Base-by-base conservation (phyloP, 2,329 filamentous ascomycete genomes). In the Nemania sp. region DNA sequence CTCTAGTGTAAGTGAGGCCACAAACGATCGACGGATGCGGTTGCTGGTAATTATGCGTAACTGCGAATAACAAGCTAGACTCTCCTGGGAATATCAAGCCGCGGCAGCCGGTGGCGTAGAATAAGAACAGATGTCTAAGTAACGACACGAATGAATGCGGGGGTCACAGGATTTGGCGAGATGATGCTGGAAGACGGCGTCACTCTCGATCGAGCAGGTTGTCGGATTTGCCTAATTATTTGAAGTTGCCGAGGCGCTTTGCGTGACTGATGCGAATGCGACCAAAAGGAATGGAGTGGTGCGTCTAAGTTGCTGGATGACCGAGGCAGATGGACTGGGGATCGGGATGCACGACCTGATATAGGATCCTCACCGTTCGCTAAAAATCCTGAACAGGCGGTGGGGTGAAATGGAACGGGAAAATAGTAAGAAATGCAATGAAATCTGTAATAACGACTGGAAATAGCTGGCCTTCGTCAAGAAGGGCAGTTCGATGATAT, bases 231-330 rank as follows among this genome's bases (percentile, higher is more conserved):
- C 53, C 56, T 49, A 61, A 61, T 42, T 42, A 44, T 51, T 50
- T 41, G 39, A 57, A 44, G 57, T 58, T 56, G 55, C 36, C 49
- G 55, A 56, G 64, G 60, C 40, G 59, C 60, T 43, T 33, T 44
- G 61, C 65, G 60, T 62, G 59, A 65, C 61, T 52, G 39, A 56
- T 53, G 48, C 51, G 56, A 61, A 54, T 44, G 50, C n/a, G n/a
- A n/a, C n/a, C n/a, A n/a, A 42, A 36, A 22, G 15, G 44, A 60
- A 52, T 61, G 53, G 59, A 54, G 49, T 31, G 40, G 33, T 24
- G 28, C 30, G 33, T 26, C n/a, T n/a, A n/a, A n/a, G 52, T 28
- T 49, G 44, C 19, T 55, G 42, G 41, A 51, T 47, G 36, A 44
- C 30, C 41, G 49, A 56, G 34, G 49, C 46, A 33, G 45, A 52